Percentiles rank a stretch among this genome's conserved stretches.
Conservation (phyloP, 148 eudicot species). For the Camellia granthamiana region DNA sequence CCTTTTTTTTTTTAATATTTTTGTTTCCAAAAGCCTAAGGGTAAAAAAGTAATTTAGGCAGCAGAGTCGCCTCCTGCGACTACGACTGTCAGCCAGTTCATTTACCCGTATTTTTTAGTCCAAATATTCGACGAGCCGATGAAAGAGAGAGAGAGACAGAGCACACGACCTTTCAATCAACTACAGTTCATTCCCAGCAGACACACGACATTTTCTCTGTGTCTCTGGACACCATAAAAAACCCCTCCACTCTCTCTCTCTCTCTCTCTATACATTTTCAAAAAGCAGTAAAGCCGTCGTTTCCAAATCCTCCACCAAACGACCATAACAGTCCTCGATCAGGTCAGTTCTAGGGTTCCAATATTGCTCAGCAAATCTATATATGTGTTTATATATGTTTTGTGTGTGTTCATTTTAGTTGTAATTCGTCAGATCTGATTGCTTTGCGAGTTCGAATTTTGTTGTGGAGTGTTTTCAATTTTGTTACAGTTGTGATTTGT, state of each 20-base stretch:
- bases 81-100: no score
- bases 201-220: neutral
- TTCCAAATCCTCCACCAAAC: constrained; percentile 5
- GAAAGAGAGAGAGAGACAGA: neutral
- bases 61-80: no score
- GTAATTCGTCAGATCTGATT: constrained; percentile 10
- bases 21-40: no score
- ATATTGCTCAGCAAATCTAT: neutral
- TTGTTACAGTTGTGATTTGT: constrained; percentile 7
- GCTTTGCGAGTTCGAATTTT: neutral
- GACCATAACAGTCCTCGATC: neutral
- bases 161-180: no score
- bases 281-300: constrained; percentile 20
- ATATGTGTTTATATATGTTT: neutral
- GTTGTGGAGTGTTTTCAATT: neutral
- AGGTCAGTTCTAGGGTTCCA: constrained; percentile 14
- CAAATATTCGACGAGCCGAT: neutral
- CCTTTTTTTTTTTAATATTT: no score
- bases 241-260: constrained; percentile 8
- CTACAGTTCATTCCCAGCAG: constrained; percentile 6
- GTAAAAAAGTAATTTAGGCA: no score
- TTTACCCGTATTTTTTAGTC: neutral
- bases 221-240: neutral
- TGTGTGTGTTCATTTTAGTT: neutral
- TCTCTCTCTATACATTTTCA: constrained; percentile 13